phyloP scores from a whole-genome alignment of 345 rosid genomes.

The Camelina laxa region DNA sequence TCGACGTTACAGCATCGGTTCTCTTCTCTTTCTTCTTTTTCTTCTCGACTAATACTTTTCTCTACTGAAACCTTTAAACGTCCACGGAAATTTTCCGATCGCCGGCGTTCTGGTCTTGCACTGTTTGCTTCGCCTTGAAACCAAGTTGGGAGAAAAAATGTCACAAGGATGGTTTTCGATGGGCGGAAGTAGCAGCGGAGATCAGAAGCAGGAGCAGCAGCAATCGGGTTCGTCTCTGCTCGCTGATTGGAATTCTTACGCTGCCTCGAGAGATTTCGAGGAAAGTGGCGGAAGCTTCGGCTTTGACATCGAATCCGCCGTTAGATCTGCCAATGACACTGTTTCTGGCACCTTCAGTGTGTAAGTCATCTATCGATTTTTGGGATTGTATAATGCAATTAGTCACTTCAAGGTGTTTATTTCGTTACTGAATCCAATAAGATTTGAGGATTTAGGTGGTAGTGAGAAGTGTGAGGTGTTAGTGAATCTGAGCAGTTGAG shows the following conservation, averaged over 20 bases:
- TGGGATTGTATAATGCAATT: neutral
- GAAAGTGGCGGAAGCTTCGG: slow-evolving; percentile 51
- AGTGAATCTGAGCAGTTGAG: slow-evolving; percentile 31
- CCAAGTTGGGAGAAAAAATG: slow-evolving; percentile 47
- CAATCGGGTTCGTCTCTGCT: slow-evolving; percentile 59
- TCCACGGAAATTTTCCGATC: slow-evolving; percentile 30
- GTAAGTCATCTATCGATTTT: slow-evolving; percentile 49
- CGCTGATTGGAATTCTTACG: slow-evolving; percentile 84
- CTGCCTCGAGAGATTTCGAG: slow-evolving; percentile 59
- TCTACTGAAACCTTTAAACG: neutral
- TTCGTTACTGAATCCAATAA: slow-evolving; percentile 4
- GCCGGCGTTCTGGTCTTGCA: slow-evolving; percentile 4
- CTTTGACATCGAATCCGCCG: slow-evolving; percentile 83
- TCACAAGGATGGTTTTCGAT: slow-evolving; percentile 70
- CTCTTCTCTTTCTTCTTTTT: neutral
- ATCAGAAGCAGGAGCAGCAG: slow-evolving; percentile 44
- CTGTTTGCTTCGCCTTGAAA: neutral
- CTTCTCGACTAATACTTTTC: neutral
- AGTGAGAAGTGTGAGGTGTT: neutral
- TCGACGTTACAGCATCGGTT: slow-evolving; percentile 20
- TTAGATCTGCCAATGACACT: slow-evolving; percentile 77
- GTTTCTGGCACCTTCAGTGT: slow-evolving; percentile 82
- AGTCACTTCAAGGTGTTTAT: neutral
- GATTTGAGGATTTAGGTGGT: slow-evolving; percentile 1
- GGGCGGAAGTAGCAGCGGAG: slow-evolving; percentile 44